Base-by-base conservation (phyloP, 148 eudicot genomes). In the Mesembryanthemum crystallinum region DNA sequence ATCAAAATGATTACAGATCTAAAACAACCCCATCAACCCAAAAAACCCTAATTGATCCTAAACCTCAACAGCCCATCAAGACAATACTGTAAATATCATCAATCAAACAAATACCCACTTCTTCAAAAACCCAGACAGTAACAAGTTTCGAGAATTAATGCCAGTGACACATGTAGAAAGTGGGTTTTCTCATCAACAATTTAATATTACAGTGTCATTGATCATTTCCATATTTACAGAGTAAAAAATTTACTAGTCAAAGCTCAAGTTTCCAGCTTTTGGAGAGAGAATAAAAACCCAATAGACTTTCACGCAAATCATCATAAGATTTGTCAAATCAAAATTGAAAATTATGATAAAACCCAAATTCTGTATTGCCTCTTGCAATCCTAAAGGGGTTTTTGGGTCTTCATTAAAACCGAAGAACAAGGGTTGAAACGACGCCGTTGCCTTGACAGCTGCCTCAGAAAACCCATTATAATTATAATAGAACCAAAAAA, bases 221-320 rank as follows among this genome's bases (percentile, higher is more conserved):
- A 81, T 73, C 65, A 60, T 67, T 58, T 57, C 76, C 55, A 81
- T 67, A 74, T 55, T 51, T 8, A 69, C 67, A 52, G 57, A 61
- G 45, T 35, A 28, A 32, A 76, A 51, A 72, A 65, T 47, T 33
- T 72, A 64, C 67, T 47, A 81, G 77, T 81, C 77, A 77, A 77
- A 76, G 59, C 77, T 81, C 80, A 81, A 76, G 73, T 81, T 81
- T 78, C 76, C 78, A 76, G 67, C 76, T 80, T 75, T 80, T 54
- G 52, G 75, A 76, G 62, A 70, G 18, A 63, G 30, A 62, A 75
- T 43, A 63, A 64, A 65, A 55, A 71, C 72, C 59, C 66, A 71
- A 45, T 73, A 64, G 63, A 72, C 51, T 45, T 77, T 73, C 80
- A 73, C 80, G 69, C 74, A 77, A 77, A 73, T 81, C 65, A 17